Percentiles rank a stretch among this genome's conserved stretches.
Evolutionary conservation across 169 alveolate species (phyloP).

Genomic region (Plasmodium coatneyi): DNA sequence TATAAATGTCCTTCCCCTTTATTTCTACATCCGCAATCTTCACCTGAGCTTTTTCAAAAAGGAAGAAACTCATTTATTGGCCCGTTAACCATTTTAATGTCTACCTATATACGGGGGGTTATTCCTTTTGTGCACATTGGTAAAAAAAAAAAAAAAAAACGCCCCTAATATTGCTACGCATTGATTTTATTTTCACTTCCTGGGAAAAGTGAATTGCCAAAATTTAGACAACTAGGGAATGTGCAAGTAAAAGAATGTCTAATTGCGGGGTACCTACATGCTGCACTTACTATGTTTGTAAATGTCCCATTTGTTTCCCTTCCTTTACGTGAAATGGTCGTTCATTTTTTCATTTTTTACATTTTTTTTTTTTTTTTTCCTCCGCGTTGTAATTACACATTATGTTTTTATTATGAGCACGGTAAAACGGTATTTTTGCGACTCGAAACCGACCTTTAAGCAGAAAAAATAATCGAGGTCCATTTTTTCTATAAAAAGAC

Average conservation of each 20-base stretch:
- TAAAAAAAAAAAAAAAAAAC: conserved; percentile 2
- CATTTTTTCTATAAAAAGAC: background rate
- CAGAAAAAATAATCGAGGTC: background rate
- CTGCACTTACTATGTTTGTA: background rate
- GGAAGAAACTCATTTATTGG: background rate
- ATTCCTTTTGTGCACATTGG: background rate
- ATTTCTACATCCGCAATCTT: background rate
- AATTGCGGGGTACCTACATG: background rate
- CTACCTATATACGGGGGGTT: background rate
- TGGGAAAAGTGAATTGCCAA: background rate
- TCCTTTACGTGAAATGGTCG: background rate
- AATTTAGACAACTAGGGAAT: background rate
- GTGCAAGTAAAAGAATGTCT: background rate
- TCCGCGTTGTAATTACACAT: background rate
- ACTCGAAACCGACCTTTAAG: background rate
- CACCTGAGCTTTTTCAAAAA: background rate
- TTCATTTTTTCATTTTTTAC: background rate
- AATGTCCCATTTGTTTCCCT: background rate
- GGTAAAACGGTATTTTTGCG: background rate
- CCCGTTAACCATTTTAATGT: background rate
- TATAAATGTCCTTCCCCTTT: background rate
- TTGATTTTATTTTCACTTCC: background rate
- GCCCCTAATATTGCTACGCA: background rate
- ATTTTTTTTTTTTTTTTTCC: background rate
- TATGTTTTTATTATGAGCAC: background rate